phyloP scores from a whole-genome alignment of 129 eudicot species.

The Flaveria sonorensis region DNA sequence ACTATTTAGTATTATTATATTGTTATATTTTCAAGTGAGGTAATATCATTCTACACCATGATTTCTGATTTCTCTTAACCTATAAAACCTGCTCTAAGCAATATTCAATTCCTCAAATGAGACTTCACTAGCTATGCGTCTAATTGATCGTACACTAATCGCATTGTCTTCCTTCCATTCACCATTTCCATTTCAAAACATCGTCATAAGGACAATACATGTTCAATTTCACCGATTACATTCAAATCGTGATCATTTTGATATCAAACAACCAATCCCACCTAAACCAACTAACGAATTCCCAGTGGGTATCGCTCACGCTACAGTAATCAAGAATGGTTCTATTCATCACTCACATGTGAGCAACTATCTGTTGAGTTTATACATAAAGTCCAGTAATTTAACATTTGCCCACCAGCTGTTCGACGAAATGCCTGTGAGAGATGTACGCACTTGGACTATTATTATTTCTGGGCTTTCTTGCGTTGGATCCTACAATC shows the following conservation, averaged over 20 bases:
- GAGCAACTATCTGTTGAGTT: slow-evolving; percentile 46
- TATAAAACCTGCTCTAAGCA: too few species aligned
- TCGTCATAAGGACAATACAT: not conserved
- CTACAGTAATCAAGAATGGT: slow-evolving; percentile 47
- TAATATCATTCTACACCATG: too few species aligned
- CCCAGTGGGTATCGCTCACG: slow-evolving; percentile 25
- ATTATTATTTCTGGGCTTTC: slow-evolving; percentile 65
- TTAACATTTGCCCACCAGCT: slow-evolving; percentile 42
- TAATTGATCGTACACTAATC: not conserved
- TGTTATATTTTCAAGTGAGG: too few species aligned
- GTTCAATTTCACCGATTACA: slow-evolving; percentile 11
- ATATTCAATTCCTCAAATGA: too few species aligned
- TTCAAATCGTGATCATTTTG: slow-evolving; percentile 15
- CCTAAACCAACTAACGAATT: slow-evolving; percentile 19
- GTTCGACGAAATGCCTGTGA: slow-evolving; percentile 69
- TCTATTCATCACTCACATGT: slow-evolving; percentile 35
- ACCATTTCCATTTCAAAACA: not conserved
- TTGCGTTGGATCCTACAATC: slow-evolving; percentile 38
- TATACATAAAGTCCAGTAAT: slow-evolving; percentile 41
- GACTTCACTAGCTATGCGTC: slow-evolving; percentile 20
- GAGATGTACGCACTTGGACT: slow-evolving; percentile 86
- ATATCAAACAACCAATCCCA: slow-evolving; percentile 3
- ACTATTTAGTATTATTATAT: too few species aligned
- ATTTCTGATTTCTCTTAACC: too few species aligned
- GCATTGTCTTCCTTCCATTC: slow-evolving; percentile 9